These are phyloP conservation scores for Trapa incisa DNA, from an alignment of 345 rosid genomes.

Conservation along the genomic window DNA sequence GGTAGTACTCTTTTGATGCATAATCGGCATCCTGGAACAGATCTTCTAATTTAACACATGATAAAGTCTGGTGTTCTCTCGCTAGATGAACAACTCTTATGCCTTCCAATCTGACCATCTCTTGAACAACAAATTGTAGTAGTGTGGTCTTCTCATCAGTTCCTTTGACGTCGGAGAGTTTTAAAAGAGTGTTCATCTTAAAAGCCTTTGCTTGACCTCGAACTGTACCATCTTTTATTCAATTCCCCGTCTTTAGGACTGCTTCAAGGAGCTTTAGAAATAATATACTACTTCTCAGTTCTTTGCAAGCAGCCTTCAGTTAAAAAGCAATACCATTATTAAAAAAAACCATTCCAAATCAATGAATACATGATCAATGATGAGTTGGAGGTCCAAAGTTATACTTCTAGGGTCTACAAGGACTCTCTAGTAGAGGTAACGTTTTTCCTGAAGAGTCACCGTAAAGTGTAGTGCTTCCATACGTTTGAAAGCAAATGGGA, in stretches of 20 bases:
- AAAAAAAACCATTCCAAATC: not conserved
- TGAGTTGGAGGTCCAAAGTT: not conserved
- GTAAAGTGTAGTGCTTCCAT: conserved; percentile 77
- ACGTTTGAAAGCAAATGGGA: conserved; percentile 81
- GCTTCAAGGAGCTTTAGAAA: conserved; percentile 96
- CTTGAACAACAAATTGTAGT: conserved; percentile 90
- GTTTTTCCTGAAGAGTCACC: conserved; percentile 73
- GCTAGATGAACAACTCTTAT: conserved; percentile 64
- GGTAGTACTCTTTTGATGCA: conserved; percentile 55
- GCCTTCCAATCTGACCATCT: conserved; percentile 87
- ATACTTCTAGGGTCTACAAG: conserved; percentile 69
- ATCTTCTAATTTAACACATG: conserved; percentile 60
- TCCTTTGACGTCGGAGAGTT: conserved; percentile 89
- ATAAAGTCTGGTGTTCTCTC: conserved; percentile 54
- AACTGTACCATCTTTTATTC: conserved; percentile 95
- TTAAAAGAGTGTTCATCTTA: conserved; percentile 92
- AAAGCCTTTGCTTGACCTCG: conserved; percentile 97
- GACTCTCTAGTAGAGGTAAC: conserved; percentile 50
- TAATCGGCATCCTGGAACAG: conserved; percentile 42
- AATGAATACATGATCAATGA: not conserved
- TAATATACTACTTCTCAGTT: conserved; percentile 64
- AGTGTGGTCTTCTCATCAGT: conserved; percentile 92
- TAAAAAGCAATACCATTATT: not conserved
- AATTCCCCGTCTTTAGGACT: conserved; percentile 95
- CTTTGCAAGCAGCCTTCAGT: conserved; percentile 73